Percentiles rank a stretch among this genome's conserved stretches.
Evolutionary conservation across 2,329 filamentous ascomycete genomes (phyloP).

Genomic region (Fusarium pininemorale): DNA sequence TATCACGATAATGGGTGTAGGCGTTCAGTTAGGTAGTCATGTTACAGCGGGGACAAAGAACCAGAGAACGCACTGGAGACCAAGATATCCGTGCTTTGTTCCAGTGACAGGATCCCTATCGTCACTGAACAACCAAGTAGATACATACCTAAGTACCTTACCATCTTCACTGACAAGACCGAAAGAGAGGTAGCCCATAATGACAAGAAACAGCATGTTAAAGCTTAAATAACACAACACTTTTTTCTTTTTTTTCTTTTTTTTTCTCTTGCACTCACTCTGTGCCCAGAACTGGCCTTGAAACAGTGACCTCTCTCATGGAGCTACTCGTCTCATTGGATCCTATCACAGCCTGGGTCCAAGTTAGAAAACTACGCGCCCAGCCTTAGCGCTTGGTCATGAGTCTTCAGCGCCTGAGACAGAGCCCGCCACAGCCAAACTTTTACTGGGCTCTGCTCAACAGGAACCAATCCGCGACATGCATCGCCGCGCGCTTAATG

Average conservation of each 20-base stretch:
- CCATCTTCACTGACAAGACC: neutral
- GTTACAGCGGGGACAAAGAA: neutral
- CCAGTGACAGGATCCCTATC: neutral
- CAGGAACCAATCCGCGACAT: constrained; percentile 31
- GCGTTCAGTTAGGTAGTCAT: neutral
- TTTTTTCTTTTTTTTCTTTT: too few relatives aligned
- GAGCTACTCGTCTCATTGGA: neutral
- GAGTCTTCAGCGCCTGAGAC: constrained; percentile 6
- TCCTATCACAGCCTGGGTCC: neutral
- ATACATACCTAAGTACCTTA: too few relatives aligned
- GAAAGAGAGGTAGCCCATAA: constrained; percentile 27
- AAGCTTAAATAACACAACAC: constrained; percentile 7
- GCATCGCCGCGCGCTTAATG: constrained; percentile 35
- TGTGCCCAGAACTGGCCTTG: neutral
- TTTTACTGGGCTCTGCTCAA: constrained; percentile 7
- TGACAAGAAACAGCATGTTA: neutral
- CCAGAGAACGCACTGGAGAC: neutral
- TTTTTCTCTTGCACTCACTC: neutral
- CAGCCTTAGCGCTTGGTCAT: constrained; percentile 14
- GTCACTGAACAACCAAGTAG: neutral
- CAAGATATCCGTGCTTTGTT: constrained; percentile 6
- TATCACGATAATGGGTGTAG: neutral
- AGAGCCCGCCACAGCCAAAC: neutral
- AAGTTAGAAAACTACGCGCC: constrained; percentile 10
- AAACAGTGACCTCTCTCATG: neutral